Base-by-base conservation (phyloP, 805 yeast genomes). In the Wickerhamomyces silvicola region DNA sequence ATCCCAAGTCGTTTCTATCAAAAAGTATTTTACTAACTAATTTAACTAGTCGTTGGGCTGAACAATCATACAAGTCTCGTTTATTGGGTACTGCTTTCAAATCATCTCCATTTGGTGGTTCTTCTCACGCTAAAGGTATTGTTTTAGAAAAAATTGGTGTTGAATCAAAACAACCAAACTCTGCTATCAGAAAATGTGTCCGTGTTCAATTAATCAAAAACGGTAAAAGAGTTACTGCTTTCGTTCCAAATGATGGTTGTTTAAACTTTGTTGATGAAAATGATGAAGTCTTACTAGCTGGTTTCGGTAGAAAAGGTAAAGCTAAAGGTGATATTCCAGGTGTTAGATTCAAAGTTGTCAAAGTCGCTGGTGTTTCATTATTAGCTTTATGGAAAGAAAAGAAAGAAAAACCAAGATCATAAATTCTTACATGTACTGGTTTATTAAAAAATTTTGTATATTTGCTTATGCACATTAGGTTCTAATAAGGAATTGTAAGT, bases 281-380 rank as follows among this genome's bases (percentile, higher is more conserved):
- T 80, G 99, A 92, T 76, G 97, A 92, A 74, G 99, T 92, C 60
- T 78, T 92, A 63, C 79, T 92, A 60, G 97, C 99, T 63, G 99
- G 99, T 81, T 92, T 92, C 87, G 99, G 99, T 86, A 87, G 97
- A 78, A 92, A 95, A 81, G 98, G 98, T 79, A 92, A 92, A 81
- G 98, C 98, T 71, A 92, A 92, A 94, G 98, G 99, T 81, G 99
- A 92, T 88, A 90, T 92, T 66, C 98, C 98, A 72, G 99, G 99
- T 86, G 99, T 92, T 68, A 92, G 99, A 84, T 92, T 92, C 87
- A 92, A 92, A 85, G 99, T 92, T 68, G 99, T 92, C 69, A 92
- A 92, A 81, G 99, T 92, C 60, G 85, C 98, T 59, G 98, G 98
- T 84, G 98, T 94, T 63, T 92, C 98, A 59, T 81, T 92, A 72